Evolutionary conservation across 306 rosid species (phyloP), one percentile per base, ranked within the genome.

Genomic region (Nissolia schottii): DNA sequence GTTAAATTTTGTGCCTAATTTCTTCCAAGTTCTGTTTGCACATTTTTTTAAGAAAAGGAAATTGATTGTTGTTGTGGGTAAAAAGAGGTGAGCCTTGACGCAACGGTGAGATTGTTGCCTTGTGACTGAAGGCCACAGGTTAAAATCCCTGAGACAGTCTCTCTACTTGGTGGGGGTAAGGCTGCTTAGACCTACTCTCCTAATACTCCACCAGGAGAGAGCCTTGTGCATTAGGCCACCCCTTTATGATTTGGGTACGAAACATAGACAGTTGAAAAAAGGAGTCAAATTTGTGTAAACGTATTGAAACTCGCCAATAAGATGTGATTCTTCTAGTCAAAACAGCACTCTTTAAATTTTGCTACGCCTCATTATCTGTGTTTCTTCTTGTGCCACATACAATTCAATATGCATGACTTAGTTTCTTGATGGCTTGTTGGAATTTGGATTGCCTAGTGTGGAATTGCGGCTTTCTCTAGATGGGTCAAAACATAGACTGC

Each of bases 1-100:
- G 35, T 48, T 59, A 59, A 68, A 31, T 8, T 65, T 60, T 20
- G 11, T 53, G 55, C 24, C n/a, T 16, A 25, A 59, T 77, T 77
- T 61, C 19, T 50, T 14, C 50, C 76, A 23, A 38, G 60, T 69
- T 61, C 58, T 61, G 63, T 46, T 10, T 24, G 43, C 6, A 7
- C 27, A 54, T 24, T 38, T 64, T 40, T 41, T 53, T 53, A 27
- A n/a, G n/a, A n/a, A n/a, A n/a, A n/a, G n/a, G n/a, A n/a, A n/a
- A n/a, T n/a, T n/a, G n/a, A n/a, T n/a, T n/a, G n/a, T n/a, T n/a
- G n/a, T n/a, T n/a, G n/a, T n/a, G n/a, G n/a, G n/a, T n/a, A n/a
- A n/a, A n/a, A n/a, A n/a, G n/a, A n/a, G n/a, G n/a, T n/a, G n/a
- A n/a, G n/a, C n/a, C n/a, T n/a, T n/a, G n/a, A n/a, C n/a, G n/a